Evolutionary conservation across 2,329 filamentous ascomycete species (phyloP), one percentile per base, ranked within the genome.

Genomic region (Dactylellina haptotyla): DNA sequence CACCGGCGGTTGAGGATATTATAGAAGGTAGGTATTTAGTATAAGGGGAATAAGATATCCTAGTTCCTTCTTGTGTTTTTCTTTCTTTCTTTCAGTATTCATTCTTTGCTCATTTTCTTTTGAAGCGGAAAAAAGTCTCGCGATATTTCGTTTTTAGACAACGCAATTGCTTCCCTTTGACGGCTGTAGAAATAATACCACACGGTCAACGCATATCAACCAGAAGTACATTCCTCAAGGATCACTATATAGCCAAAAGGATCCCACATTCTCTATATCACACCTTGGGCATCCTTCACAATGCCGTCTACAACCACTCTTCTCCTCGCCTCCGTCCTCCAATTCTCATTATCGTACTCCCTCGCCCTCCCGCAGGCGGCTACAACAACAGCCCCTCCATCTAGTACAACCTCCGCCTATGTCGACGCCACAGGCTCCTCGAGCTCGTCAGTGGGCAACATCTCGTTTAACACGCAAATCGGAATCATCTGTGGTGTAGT

Each of bases 401-500:
- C 45, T 30, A 41, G 61, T 14, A 53, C 69, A 26, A 62, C 69
- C 25, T 54, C 61, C 12, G 25, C 10, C 20, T 65, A 45, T 23
- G 51, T 64, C 28, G 59, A 64, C 26, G 43, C 59, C 25, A 26
- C 69, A 9, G 62, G 53, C 25, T 20, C 61, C 32, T 69, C 64
- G 3, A 54, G 30, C 54, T 53, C 61, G 41, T 56, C 69, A 10
- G 28, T 59, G n/a, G 48, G 37, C 6, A 45, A 34, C 41, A 53
- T 66, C 54, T 73, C 69, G 6, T 41, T 54, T 2, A 32, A 26
- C 26, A 46, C 63, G 16, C 37, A 46, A 23, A 53, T 73, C 37
- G 54, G 67, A 26, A 59, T 72, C 16, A 61, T 73, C 20, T 73
- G 69, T 41, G 69, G 69, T 26, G 61, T 66, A 1, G 61, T 73